Base-by-base conservation (phyloP, 768 basidiomycete species). In the Suillus discolor region DNA sequence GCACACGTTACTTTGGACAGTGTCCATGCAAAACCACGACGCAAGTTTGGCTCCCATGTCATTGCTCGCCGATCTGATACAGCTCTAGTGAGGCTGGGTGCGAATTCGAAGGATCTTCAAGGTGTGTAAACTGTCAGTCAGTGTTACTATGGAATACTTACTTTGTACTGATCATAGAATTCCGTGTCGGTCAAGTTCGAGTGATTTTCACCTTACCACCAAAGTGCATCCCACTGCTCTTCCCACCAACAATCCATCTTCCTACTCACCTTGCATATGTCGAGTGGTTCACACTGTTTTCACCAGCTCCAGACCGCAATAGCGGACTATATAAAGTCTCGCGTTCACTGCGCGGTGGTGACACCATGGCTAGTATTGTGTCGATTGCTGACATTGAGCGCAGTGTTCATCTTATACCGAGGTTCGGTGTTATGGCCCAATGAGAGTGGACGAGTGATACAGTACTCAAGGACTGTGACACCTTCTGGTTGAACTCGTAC, bases 311-410 rank as follows among this genome's bases (percentile, higher is more conserved):
- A 4, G 45, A 45, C 45, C 45, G 20, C 4, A 45, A 45, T 5
- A 20, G 11, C 4, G 45, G 45, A 1, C 45, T 45, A 4, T 45
- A 45, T 45, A 45, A 45, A 2, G 0, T 45, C 45, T 45, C 20
- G 4, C 0, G 45, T 1, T 45, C 45, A 5, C 45, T 9, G 20
- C 20, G 11, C 0, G 20, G 45, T 6, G 45, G 45, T n/a, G 45
- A 45, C 0, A 20, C 4, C 0, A 0, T 45, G 45, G 45, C 20
- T 11, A 45, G 45, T 45, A n/a, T 45, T 12, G 45, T 45, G 20
- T 4, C 11, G 2, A 0, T 45, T 0, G 20, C 45, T 0, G 4
- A 45, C 1, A 45, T 45, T 1, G 45, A n/a, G 45, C 9, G 20
- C 45, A 45, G 45, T n/a, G 20, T n/a, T 11, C 45, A 45, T 12